These are phyloP conservation scores for Aspergillus sclerotioniger DNA, from an alignment of 495 filamentous ascomycete genomes.

Conservation along the genomic window DNA sequence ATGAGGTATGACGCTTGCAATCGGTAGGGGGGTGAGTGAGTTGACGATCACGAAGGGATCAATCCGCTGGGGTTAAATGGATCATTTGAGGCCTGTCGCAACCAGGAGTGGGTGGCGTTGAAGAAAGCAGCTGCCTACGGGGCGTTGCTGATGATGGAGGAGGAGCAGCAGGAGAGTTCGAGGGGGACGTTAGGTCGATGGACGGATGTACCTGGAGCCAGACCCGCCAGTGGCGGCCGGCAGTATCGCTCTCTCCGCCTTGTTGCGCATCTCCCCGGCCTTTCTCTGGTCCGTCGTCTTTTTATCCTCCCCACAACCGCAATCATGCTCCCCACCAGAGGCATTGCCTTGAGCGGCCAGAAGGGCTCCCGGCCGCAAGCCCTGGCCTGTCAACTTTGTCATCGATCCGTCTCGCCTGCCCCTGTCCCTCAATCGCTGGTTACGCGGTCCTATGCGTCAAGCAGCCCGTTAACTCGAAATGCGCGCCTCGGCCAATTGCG, in stretches of 20 bases:
- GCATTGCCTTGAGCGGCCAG: conserved; percentile 31
- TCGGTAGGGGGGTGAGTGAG: conserved; percentile 12
- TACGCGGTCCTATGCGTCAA: conserved; percentile 19
- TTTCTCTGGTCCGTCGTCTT: not conserved
- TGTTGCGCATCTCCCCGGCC: not conserved
- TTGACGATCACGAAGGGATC: conserved; percentile 15
- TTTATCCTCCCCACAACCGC: not conserved
- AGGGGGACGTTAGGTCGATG: conserved; percentile 2
- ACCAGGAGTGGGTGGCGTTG: not conserved
- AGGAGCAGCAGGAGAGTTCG: not conserved
- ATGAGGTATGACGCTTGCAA: conserved; percentile 11
- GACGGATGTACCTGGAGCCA: not conserved
- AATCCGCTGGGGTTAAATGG: conserved; percentile 10
- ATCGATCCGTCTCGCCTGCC: conserved; percentile 26
- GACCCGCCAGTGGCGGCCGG: conserved; percentile 2
- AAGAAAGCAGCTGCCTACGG: conserved; percentile 9
- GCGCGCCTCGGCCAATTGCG: conserved; percentile 20
- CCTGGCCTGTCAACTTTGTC: conserved; percentile 41
- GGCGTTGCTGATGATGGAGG: conserved; percentile 14
- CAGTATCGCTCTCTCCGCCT: conserved; percentile 10
- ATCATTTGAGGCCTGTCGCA: conserved; percentile 11
- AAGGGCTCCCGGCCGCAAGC: conserved; percentile 23
- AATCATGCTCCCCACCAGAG: conserved; percentile 28
- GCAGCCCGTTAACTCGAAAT: conserved; percentile 10
- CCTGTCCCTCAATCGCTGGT: conserved; percentile 21